Evolutionary conservation across 1,284 basidiomycete species (phyloP).

Genomic region (Gymnopus androsaceus): DNA sequence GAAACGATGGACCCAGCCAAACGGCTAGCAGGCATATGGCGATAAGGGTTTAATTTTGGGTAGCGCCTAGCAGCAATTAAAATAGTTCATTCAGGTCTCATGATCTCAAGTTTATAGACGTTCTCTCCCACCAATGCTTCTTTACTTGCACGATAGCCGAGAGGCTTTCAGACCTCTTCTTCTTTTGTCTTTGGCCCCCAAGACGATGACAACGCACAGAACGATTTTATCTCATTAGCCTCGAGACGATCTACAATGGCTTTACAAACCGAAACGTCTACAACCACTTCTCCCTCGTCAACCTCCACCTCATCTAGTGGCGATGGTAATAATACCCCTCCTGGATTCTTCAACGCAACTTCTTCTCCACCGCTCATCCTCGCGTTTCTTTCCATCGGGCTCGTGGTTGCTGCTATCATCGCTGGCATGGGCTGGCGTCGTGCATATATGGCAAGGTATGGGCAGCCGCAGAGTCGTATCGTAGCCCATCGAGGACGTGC

Average conservation of each 20-base stretch:
- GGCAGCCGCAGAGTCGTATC: neutral
- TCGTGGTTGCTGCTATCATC: constrained; percentile 44
- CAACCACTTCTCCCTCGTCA: neutral
- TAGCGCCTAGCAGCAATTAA: too few relatives aligned
- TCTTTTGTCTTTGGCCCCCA: too few relatives aligned
- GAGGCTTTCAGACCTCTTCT: too few relatives aligned
- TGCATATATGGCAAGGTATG: constrained; percentile 27
- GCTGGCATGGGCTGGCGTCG: constrained; percentile 46
- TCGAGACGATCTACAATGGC: neutral
- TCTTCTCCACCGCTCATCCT: constrained; percentile 50
- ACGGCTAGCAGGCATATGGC: too few relatives aligned
- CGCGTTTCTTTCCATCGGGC: constrained; percentile 50
- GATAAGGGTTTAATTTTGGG: too few relatives aligned
- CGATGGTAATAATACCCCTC: neutral
- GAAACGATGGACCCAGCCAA: too few relatives aligned
- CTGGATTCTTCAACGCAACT: neutral
- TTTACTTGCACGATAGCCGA: too few relatives aligned
- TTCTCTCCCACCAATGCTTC: too few relatives aligned
- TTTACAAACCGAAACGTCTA: neutral
- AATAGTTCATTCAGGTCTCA: too few relatives aligned
- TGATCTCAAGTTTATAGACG: too few relatives aligned
- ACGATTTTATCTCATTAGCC: too few relatives aligned
- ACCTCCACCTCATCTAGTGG: neutral
- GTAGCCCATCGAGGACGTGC: neutral
- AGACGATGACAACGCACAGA: too few relatives aligned